Base-by-base conservation (phyloP, 2,329 filamentous ascomycete species). In the Cordyceps tenuipes region DNA sequence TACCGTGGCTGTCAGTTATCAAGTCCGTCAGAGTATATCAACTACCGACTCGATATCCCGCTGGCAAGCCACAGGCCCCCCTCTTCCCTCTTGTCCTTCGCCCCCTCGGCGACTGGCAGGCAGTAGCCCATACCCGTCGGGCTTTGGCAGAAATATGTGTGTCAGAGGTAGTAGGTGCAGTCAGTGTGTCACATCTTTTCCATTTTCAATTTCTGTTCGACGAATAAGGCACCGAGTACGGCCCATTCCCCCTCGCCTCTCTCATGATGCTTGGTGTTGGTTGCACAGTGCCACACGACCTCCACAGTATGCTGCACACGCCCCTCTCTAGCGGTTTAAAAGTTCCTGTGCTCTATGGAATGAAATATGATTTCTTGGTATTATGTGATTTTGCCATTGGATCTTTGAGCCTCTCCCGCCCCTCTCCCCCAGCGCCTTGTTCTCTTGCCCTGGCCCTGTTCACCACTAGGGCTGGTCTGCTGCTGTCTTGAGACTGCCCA, bases 241-340 rank as follows among this genome's bases (percentile, higher is more conserved):
- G 12, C 17, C 41, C 13, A 5, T n/a, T 9, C 15, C 19, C 56
- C 48, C 21, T n/a, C 21, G 19, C 34, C 10, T n/a, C 17, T 15
- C 47, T 36, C 46, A n/a, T 58, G 47, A 58, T 49, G 56, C 34
- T 39, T 36, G 36, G 56, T 58, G 56, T 58, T 58, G 56, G 56
- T 58, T 58, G 56, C 56, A 36, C 56, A 44, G 46, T 46, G 56
- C 56, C 56, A 58, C 56, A 36, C 46, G 50, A 46, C 46, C 55
- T 49, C 36, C 21, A 57, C 55, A 46, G 21, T 2, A n/a, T 21
- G n/a, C 47, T 58, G 56, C 48, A 58, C 56, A 58, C 56, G 47
- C 56, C 56, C 56, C 56, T 51, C 36, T n/a, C 5, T 23, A 7
- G 19, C n/a, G n/a, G 23, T 44, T 17, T 26, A 5, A 49, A 57